A percentile compares a stretch with the other conserved stretches of the same genome.
Conservation (phyloP, 2,329 filamentous ascomycete genomes). For the Penicillium sp. region DNA sequence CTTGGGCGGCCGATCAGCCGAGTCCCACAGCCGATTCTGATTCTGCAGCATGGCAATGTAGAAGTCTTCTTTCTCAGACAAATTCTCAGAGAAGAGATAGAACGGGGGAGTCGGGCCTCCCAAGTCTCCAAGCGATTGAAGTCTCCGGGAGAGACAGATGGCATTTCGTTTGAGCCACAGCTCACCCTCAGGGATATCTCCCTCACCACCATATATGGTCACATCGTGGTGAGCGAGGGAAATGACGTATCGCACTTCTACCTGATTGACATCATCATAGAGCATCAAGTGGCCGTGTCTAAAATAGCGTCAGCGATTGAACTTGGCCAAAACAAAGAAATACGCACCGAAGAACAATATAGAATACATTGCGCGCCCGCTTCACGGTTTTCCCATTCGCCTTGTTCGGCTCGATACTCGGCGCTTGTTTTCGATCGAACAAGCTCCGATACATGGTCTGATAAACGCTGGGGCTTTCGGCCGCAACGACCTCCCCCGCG, state of each 20-base stretch:
- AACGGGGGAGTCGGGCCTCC: constrained; percentile 74
- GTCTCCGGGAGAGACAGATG: constrained; percentile 72
- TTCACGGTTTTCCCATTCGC: constrained; percentile 52
- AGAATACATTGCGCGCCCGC: constrained; percentile 84
- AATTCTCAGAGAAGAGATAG: constrained; percentile 91
- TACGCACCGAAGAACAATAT: constrained; percentile 78
- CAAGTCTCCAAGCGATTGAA: constrained; percentile 54
- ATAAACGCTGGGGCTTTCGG: constrained; percentile 90
- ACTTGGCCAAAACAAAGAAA: neutral
- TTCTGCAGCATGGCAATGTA: constrained; percentile 90
- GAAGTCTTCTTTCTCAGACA: constrained; percentile 96
- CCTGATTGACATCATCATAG: constrained; percentile 91
- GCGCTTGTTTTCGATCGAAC: constrained; percentile 74
- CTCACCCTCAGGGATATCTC: constrained; percentile 82
- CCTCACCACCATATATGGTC: constrained; percentile 79
- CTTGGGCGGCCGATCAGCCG: constrained; percentile 61
- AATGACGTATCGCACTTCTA: constrained; percentile 95
- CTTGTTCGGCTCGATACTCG: constrained; percentile 56
- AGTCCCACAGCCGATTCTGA: constrained; percentile 68
- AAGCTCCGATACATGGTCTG: constrained; percentile 97
- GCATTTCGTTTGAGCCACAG: constrained; percentile 95
- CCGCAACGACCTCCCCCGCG: constrained; percentile 72
- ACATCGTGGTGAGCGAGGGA: constrained; percentile 83
- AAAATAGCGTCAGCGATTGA: constrained; percentile 17
- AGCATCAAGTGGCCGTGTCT: constrained; percentile 96